Conservation (phyloP, 192 early-diverging fungal species). For the Funneliformis mosseae region DNA sequence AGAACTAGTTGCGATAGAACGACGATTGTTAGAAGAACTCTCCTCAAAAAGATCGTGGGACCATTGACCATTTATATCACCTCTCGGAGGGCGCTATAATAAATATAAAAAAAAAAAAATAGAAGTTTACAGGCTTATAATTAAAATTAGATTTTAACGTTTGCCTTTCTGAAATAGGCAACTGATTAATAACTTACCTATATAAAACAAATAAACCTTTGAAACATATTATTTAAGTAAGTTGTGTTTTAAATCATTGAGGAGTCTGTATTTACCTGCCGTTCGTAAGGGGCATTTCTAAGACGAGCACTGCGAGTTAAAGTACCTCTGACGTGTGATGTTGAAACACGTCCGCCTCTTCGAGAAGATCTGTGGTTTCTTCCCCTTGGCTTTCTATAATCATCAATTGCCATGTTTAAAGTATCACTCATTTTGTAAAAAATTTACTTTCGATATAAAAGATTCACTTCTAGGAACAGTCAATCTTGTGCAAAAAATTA, state of each 20-base stretch:
- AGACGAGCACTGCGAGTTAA: constrained; percentile 1
- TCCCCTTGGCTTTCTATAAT: constrained; percentile 2
- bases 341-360: constrained; percentile 3
- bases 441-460: too few relatives aligned
- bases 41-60: constrained; percentile 33
- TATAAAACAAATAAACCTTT: neutral
- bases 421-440: constrained; percentile 17
- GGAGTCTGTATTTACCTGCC: constrained; percentile 12
- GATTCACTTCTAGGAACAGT: neutral
- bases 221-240: too few relatives aligned
- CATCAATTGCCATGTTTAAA: constrained; percentile 28
- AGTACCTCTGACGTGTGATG: neutral
- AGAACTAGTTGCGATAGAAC: neutral
- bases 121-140: too few relatives aligned
- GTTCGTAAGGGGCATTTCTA: constrained; percentile 29
- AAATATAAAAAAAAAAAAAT: too few relatives aligned
- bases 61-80: constrained; percentile 29
- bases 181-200: neutral
- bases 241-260: neutral
- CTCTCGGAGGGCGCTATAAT: constrained; percentile 22
- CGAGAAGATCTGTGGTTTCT: constrained; percentile 21
- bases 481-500: neutral
- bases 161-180: neutral
- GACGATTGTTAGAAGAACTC: neutral
- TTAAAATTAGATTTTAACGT: neutral